Evolutionary conservation across 495 filamentous ascomycete genomes (phyloP).

Genomic region (Amphirosellinia nigrospora): DNA sequence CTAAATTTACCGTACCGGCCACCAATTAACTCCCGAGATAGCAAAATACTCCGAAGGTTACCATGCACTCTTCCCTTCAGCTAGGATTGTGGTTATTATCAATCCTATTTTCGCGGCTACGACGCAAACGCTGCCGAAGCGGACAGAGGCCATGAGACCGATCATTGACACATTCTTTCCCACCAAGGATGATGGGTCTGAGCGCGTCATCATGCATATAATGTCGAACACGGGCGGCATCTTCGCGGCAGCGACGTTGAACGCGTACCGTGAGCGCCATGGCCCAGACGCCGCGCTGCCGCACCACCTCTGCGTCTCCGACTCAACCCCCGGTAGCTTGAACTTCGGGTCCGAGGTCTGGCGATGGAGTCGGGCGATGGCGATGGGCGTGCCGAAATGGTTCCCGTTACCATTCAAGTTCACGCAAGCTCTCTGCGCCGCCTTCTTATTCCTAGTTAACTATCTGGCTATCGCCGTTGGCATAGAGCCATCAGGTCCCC

Average conservation of each 20-base stretch:
- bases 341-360: conserved; percentile 54
- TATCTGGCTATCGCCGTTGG: conserved; percentile 41
- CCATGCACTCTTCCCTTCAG: conserved; percentile 53
- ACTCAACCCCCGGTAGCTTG: conserved; percentile 59
- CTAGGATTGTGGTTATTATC: conserved; percentile 55
- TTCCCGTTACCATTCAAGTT: conserved; percentile 53
- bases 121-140: conserved; percentile 47
- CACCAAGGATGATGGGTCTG: conserved; percentile 31
- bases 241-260: conserved; percentile 54
- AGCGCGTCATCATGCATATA: conserved; percentile 52
- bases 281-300: conserved; percentile 48
- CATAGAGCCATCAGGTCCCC: conserved; percentile 42
- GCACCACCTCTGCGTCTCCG: conserved; percentile 53
- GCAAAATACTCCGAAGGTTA: conserved; percentile 61
- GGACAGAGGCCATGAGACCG: conserved; percentile 55
- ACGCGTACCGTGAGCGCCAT: conserved; percentile 49
- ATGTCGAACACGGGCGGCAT: conserved; percentile 62
- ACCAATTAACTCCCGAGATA: not conserved
- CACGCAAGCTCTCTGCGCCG: conserved; percentile 49
- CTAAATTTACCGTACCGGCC: not conserved
- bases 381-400: conserved; percentile 49
- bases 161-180: conserved; percentile 55
- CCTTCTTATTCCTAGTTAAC: conserved; percentile 41
- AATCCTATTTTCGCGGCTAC: conserved; percentile 54
- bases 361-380: conserved; percentile 60